Evolutionary conservation across 148 eudicot genomes (phyloP).

Genomic region (Spergularia bocconei): DNA sequence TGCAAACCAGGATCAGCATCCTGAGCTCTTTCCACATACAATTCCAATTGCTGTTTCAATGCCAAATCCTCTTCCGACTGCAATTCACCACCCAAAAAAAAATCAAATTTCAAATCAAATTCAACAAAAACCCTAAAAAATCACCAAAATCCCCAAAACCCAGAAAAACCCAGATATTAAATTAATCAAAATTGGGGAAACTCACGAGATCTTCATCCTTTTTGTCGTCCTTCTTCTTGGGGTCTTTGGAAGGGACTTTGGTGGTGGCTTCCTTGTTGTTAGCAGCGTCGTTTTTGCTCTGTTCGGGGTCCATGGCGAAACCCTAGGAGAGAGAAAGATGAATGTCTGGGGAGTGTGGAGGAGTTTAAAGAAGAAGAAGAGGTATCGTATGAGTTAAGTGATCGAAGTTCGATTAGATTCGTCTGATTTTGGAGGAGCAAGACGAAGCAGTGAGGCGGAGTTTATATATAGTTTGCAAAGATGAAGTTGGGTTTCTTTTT

Average conservation of each 20-base stretch:
- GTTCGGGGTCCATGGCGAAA: constrained; percentile 33
- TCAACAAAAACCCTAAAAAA: neutral
- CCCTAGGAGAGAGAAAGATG: constrained; percentile 28
- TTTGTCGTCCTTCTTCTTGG: constrained; percentile 72
- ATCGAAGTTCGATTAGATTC: too few relatives aligned
- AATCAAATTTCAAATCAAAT: neutral
- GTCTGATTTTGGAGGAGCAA: too few relatives aligned
- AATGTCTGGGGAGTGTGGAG: constrained; percentile 24
- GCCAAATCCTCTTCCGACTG: constrained; percentile 98
- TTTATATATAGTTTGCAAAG: too few relatives aligned
- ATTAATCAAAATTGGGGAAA: constrained; percentile 2
- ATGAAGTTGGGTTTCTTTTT: too few relatives aligned
- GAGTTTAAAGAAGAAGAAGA: constrained; percentile 16
- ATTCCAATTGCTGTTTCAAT: constrained; percentile 80
- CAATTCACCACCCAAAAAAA: constrained; percentile 20
- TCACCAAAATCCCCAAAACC: neutral
- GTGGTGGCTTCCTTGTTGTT: constrained; percentile 29
- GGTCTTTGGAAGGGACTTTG: constrained; percentile 41
- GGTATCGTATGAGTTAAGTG: neutral
- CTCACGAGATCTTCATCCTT: constrained; percentile 76
- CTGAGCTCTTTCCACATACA: constrained; percentile 84
- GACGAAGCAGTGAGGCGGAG: too few relatives aligned
- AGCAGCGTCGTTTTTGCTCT: constrained; percentile 24
- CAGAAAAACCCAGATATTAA: constrained; percentile 4
- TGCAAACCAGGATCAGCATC: constrained; percentile 77